These are phyloP conservation scores for Dactylellina parvicollis DNA, from an alignment of 2,329 filamentous ascomycete genomes.

Conservation along the genomic window DNA sequence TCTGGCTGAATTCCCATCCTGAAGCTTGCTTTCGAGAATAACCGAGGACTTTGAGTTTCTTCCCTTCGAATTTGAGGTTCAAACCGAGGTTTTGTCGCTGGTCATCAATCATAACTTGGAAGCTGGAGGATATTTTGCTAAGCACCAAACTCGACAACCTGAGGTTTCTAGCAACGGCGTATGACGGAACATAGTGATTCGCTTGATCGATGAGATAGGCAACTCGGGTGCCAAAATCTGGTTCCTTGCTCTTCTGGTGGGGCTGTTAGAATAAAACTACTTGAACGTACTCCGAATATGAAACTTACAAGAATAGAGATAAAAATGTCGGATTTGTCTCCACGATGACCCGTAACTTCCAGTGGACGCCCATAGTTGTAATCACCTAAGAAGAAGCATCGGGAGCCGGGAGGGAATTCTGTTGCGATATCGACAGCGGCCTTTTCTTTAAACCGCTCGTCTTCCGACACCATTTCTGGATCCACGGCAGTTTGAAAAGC, in stretches of 20 bases:
- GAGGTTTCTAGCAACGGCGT: conserved; percentile 83
- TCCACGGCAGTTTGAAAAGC: conserved; percentile 92
- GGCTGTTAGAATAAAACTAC: conserved; percentile 11
- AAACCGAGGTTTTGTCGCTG: conserved; percentile 88
- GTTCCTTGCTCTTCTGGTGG: conserved; percentile 72
- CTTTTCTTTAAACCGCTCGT: conserved; percentile 91
- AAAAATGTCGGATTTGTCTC: conserved; percentile 80
- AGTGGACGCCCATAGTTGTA: conserved; percentile 90
- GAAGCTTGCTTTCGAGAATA: conserved; percentile 86
- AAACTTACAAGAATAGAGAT: conserved; percentile 66
- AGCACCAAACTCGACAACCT: conserved; percentile 84
- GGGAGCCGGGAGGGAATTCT: conserved; percentile 84
- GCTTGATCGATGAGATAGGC: conserved; percentile 75
- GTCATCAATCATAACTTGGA: conserved; percentile 82
- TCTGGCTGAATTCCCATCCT: conserved; percentile 95
- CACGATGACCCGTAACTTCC: conserved; percentile 78
- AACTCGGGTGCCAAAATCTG: conserved; percentile 80
- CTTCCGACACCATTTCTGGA: conserved; percentile 80
- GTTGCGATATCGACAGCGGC: conserved; percentile 87
- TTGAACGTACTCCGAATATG: not conserved
- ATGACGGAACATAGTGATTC: conserved; percentile 85
- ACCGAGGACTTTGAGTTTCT: conserved; percentile 93
- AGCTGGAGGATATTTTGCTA: conserved; percentile 95
- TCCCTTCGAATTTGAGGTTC: conserved; percentile 95
- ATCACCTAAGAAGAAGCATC: conserved; percentile 92